Percentiles rank a stretch among this genome's conserved stretches.
These are phyloP conservation scores for Endotrypanum monterogeii DNA, from an alignment of 208 protist genomes.

Conservation along the genomic window DNA sequence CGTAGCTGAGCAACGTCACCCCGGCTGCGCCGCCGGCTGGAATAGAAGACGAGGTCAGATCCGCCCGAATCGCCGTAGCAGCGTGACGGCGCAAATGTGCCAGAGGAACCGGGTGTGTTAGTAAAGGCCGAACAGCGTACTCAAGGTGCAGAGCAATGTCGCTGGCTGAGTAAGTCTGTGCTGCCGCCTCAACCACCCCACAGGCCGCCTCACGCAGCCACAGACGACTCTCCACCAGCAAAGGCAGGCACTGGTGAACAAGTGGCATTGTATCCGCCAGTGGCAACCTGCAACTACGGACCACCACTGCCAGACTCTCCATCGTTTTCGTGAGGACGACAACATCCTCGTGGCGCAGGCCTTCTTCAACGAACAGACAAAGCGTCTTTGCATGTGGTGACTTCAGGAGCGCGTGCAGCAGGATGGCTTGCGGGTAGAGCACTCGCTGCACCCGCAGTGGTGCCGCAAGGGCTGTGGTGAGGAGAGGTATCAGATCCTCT, in stretches of 20 bases:
- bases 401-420: conserved; percentile 49
- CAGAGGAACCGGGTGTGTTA: conserved; percentile 37
- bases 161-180: conserved; percentile 39
- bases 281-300: conserved; percentile 30
- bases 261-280: conserved; percentile 49
- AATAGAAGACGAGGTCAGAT: conserved; percentile 8
- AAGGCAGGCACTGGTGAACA: conserved; percentile 57
- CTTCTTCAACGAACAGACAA: conserved; percentile 72
- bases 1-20: not conserved
- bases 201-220: conserved; percentile 58
- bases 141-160: conserved; percentile 51
- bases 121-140: conserved; percentile 45
- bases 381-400: conserved; percentile 49
- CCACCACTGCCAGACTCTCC: conserved; percentile 43
- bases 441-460: conserved; percentile 49
- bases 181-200: conserved; percentile 56
- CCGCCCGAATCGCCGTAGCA: conserved; percentile 24
- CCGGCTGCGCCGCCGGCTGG: not conserved
- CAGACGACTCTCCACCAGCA: conserved; percentile 38
- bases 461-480: conserved; percentile 59
- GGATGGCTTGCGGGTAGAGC: conserved; percentile 61
- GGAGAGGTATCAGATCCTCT: conserved; percentile 72
- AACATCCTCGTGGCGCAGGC: conserved; percentile 44
- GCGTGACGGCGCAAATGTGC: conserved; percentile 29
- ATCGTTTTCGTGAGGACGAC: conserved; percentile 47